Conservation (phyloP, 2,329 filamentous ascomycete genomes). For the Paracorniculantispora psalliotae region DNA sequence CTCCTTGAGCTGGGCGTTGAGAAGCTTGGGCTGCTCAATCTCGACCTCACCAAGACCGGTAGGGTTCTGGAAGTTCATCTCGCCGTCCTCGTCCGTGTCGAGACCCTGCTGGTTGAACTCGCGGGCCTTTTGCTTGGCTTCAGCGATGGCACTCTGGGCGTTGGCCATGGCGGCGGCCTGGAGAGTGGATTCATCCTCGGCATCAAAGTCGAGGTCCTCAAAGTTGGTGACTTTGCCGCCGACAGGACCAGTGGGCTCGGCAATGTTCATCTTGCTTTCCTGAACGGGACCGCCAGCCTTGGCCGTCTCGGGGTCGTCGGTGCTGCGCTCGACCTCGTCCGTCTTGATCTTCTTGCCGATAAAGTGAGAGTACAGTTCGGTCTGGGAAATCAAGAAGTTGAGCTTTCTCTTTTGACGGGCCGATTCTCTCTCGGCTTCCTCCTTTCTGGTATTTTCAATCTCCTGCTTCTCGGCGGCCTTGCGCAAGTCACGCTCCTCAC, state of each 20-base stretch:
- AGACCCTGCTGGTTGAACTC: conserved; percentile 77
- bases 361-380: conserved; percentile 97
- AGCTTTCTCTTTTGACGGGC: conserved; percentile 97
- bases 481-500: conserved; percentile 89
- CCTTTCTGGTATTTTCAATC: conserved; percentile 92
- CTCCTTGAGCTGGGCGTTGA: conserved; percentile 92
- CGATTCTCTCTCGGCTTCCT: conserved; percentile 94
- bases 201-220: conserved; percentile 91
- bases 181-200: conserved; percentile 80
- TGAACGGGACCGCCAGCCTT: conserved; percentile 40
- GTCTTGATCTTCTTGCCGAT: conserved; percentile 99
- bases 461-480: conserved; percentile 94
- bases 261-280: conserved; percentile 43
- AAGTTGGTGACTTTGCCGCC: conserved; percentile 82
- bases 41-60: conserved; percentile 91
- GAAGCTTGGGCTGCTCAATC: conserved; percentile 87
- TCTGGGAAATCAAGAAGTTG: conserved; percentile 98
- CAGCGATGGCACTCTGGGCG: conserved; percentile 89
- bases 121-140: conserved; percentile 87
- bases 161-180: conserved; percentile 87
- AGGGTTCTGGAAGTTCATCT: conserved; percentile 99
- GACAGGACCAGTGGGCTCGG: conserved; percentile 49
- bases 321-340: conserved; percentile 85
- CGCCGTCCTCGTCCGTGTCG: conserved; percentile 81
- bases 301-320: conserved; percentile 70